phyloP scores from a whole-genome alignment of 2,329 filamentous ascomycete genomes.

The Fusarium anguioides region DNA sequence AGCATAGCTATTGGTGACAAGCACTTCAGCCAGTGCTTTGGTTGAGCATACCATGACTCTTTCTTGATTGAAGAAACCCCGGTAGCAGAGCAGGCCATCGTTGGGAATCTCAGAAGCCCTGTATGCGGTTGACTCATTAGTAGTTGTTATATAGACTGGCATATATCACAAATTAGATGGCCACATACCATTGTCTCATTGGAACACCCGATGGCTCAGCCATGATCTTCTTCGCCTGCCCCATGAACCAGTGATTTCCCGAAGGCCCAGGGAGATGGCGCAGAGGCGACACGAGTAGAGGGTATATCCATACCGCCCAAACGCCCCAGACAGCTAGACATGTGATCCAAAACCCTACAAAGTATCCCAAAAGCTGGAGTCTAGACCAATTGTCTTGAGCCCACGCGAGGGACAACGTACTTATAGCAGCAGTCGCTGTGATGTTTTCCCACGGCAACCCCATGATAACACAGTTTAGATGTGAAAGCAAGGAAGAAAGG shows the following conservation, averaged over 20 bases:
- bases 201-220: conserved; percentile 56
- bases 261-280: conserved; percentile 59
- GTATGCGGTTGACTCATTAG: conserved; percentile 46
- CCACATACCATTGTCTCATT: conserved; percentile 60
- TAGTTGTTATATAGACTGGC: not conserved
- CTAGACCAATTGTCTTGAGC: conserved; percentile 45
- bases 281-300: conserved; percentile 62
- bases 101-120: conserved; percentile 73
- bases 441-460: conserved; percentile 40
- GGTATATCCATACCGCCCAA: conserved; percentile 61
- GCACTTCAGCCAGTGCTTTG: conserved; percentile 75
- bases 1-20: conserved; percentile 75
- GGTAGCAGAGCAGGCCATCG: conserved; percentile 75
- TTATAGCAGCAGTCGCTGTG: conserved; percentile 42
- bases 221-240: conserved; percentile 58
- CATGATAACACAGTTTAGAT: conserved; percentile 28
- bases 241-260: conserved; percentile 58
- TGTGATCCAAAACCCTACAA: conserved; percentile 51
- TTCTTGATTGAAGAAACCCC: conserved; percentile 70
- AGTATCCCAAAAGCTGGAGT: conserved; percentile 48
- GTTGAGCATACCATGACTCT: conserved; percentile 70
- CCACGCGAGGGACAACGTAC: conserved; percentile 35
- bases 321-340: conserved; percentile 51
- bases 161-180: not conserved
- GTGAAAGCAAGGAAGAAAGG: not conserved